Percentiles rank a stretch among this genome's conserved stretches.
These are phyloP conservation scores for Melanogaster broomeanus DNA, from an alignment of 768 basidiomycete genomes.

Conservation along the genomic window DNA sequence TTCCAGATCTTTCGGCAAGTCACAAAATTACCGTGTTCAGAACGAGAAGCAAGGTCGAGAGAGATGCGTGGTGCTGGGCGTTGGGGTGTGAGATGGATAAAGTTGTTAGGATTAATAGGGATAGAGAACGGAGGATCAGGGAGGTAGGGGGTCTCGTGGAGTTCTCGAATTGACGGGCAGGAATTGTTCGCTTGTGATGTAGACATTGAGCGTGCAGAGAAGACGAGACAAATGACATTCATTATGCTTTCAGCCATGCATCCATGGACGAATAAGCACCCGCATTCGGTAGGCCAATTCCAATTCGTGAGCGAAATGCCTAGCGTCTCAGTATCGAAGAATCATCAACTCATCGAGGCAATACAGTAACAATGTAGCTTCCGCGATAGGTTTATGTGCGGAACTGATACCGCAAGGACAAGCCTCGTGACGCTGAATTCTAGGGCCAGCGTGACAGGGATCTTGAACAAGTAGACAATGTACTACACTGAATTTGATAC, in stretches of 20 bases:
- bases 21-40: conserved; percentile 66
- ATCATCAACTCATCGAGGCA: too few relatives aligned
- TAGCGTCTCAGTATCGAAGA: too few relatives aligned
- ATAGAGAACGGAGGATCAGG: conserved; percentile 66
- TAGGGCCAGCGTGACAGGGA: too few relatives aligned
- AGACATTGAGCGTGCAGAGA: not conserved
- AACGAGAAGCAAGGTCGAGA: conserved; percentile 81
- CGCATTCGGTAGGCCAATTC: too few relatives aligned
- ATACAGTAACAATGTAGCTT: not conserved
- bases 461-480: not conserved
- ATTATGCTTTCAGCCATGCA: too few relatives aligned
- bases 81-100: conserved; percentile 89
- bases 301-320: too few relatives aligned
- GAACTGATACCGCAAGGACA: too few relatives aligned
- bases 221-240: too few relatives aligned
- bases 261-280: too few relatives aligned
- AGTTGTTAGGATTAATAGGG: conserved; percentile 58
- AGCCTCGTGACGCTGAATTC: too few relatives aligned
- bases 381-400: too few relatives aligned
- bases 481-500: not conserved
- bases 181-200: not conserved
- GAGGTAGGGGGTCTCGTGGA: conserved; percentile 60
- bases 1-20: conserved; percentile 58
- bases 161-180: conserved; percentile 14
- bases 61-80: conserved; percentile 96